Conservation (phyloP, 2,329 filamentous ascomycete species). For the Phaeosphaeriaceae sp. region DNA sequence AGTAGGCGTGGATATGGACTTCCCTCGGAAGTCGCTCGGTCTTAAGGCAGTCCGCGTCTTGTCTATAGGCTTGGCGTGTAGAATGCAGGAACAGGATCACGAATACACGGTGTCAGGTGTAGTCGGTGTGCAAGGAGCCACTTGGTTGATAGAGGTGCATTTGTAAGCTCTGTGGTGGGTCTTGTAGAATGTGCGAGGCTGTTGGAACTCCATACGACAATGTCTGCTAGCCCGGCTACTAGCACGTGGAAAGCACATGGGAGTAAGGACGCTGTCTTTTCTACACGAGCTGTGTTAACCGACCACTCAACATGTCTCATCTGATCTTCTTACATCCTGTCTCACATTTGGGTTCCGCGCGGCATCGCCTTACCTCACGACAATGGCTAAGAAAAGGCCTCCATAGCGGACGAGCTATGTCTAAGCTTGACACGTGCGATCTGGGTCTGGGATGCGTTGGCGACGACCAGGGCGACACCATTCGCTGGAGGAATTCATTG, state of each 20-base stretch:
- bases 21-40: background rate
- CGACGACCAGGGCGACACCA: background rate
- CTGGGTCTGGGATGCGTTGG: background rate
- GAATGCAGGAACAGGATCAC: background rate
- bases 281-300: background rate
- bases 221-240: background rate
- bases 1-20: background rate
- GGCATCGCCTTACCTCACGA: background rate
- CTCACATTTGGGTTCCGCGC: background rate
- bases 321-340: background rate
- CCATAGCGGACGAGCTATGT: background rate
- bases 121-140: background rate
- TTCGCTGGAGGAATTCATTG: background rate
- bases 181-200: background rate
- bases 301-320: background rate
- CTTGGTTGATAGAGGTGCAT: background rate
- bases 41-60: background rate
- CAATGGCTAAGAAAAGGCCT: background rate
- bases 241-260: background rate
- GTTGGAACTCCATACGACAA: background rate
- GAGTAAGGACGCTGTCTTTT: background rate
- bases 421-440: background rate
- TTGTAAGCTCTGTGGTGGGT: background rate
- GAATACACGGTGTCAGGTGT: no score
- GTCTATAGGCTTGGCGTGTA: background rate